These are phyloP conservation scores for Solanum okadae DNA, from an alignment of 257 asterid genomes.

Conservation along the genomic window DNA sequence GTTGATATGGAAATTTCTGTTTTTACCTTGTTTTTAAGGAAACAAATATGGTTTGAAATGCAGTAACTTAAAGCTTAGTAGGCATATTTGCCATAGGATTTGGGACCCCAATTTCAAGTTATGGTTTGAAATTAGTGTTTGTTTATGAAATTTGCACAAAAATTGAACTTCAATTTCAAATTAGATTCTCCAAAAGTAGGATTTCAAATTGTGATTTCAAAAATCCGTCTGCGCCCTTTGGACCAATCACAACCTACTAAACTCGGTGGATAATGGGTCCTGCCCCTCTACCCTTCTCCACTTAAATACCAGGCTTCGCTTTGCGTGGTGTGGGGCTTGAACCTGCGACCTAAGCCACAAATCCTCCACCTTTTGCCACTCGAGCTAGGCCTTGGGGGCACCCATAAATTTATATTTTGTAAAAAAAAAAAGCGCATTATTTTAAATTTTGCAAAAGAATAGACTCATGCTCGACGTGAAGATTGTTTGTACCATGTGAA, in stretches of 20 bases:
- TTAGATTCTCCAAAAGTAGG: not conserved
- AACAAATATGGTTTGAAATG: not conserved
- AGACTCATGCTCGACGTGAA: not conserved
- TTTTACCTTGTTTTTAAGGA: not conserved
- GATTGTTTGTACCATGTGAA: not conserved
- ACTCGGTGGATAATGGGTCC: too few relatives aligned
- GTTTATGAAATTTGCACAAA: not conserved
- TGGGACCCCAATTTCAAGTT: not conserved
- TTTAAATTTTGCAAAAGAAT: not conserved
- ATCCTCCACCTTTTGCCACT: too few relatives aligned
- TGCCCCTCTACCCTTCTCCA: too few relatives aligned
- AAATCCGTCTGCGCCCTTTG: too few relatives aligned
- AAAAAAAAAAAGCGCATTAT: not conserved
- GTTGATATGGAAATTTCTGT: not conserved
- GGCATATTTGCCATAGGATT: not conserved
- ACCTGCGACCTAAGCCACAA: too few relatives aligned
- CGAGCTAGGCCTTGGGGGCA: too few relatives aligned
- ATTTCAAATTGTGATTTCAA: not conserved
- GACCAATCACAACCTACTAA: too few relatives aligned
- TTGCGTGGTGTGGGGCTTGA: too few relatives aligned
- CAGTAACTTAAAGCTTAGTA: not conserved
- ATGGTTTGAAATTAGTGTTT: not conserved
- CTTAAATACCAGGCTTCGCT: too few relatives aligned
- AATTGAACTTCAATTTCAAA: not conserved
- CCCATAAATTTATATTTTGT: not conserved